Base-by-base conservation (phyloP, 208 protist genomes). In the Herpetomonas samuelpessoai region DNA sequence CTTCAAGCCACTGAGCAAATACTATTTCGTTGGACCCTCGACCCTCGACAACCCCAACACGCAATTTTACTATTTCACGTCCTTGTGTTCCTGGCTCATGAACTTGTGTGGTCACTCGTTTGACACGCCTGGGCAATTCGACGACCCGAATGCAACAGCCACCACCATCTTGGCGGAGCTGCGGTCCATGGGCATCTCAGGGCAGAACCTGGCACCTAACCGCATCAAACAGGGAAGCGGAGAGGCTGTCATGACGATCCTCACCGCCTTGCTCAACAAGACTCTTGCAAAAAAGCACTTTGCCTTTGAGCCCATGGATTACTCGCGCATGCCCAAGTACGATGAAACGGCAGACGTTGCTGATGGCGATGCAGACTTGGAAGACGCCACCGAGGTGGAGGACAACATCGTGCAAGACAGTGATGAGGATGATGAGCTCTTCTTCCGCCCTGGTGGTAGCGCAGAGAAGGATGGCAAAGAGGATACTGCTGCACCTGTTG, bases 41-140 rank as follows among this genome's bases (percentile, higher is more conserved):
- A 82, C 88, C 10, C 54, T 92, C 24, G 85, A 93, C 68, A 96
- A 96, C 57, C 80, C 85, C 14, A 96, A 94, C 55, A 67, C 81
- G 14, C 91, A 96, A 55, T 96, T 94, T 63, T 91, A 84, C 62
- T 96, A 96, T 53, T 96, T 96, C 62, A 93, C 91, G 0, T 95
- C 88, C 16, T 57, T 96, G 18, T 88, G 81, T 58, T 74, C 84
- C 18, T 96, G 91, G 91, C 65, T 96, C 31, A 93, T 96, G 81
- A 81, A 76, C 30, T 35, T 92, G 27, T 86, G 75, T 66, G 87
- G 81, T 2, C 81, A 88, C 45, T 64, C 70, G 6, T 78, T 89
- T 65, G 80, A 89, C 27, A 60, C 79, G 3, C 86, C 91, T 10
- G 91, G 85, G 1, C 87, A 96, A 56, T 96, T 96, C 58, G 91